Base-by-base conservation (phyloP, 2,329 filamentous ascomycete genomes). In the Mycosphaerella arachidis region DNA sequence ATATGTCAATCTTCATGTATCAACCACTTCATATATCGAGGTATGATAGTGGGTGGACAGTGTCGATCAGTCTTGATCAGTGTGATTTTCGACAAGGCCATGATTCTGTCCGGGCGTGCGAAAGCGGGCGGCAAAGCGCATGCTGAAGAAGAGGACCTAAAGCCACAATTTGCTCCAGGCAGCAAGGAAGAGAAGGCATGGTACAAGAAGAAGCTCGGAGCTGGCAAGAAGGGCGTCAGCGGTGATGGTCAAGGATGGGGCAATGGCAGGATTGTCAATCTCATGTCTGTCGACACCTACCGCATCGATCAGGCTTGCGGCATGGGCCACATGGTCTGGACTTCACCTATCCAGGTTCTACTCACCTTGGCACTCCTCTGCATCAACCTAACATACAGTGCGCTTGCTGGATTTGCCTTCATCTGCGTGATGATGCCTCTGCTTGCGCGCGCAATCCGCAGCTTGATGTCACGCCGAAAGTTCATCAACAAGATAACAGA, bases 231-330 rank as follows among this genome's bases (percentile, higher is more conserved):
- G 12, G 84, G 82, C 2, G 77, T 88, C 20, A 76, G 83, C 10
- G 85, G 85, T 4, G 89, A 94, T 68, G 90, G 88, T 2, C 80
- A 85, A 24, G 94, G 93, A 27, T 97, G 93, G 93, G 87, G 87
- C 59, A 97, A 97, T 69, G 94, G 94, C 24, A 86, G 91, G 63
- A 91, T 97, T 55, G 86, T 94, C 71, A 96, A 95, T 67, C 73
- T 97, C 67, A 97, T 97, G 92, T 93, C 91, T 62, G 91, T 94
- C 48, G 93, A 97, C 72, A 95, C 92, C 0, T 95, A 96, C 74
- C 91, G 93, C 66, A 82, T 99, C 61, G 92, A 97, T 69, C 89
- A 92, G 71, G 92, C 92, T 1, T 91, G 85, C 43, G 91, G 90
- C 46, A 83, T 97, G 74, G 93, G 97, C 75, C 94, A 99, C 73